phyloP scores from a whole-genome alignment of 306 rosid genomes.

The Trifolium pratense region DNA sequence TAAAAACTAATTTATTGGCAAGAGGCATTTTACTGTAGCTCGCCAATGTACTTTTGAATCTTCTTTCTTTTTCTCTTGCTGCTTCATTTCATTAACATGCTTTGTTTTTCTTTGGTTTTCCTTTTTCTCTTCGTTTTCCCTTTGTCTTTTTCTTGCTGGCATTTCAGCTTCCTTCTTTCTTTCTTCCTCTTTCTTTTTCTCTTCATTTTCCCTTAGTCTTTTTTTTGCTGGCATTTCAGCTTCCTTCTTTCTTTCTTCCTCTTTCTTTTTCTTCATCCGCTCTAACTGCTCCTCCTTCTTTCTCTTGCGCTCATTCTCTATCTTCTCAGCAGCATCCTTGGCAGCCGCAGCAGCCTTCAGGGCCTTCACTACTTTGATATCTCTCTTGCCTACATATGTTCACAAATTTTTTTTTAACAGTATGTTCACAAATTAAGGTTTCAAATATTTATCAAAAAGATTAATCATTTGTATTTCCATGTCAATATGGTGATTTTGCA shows the following conservation, averaged over 20 bases:
- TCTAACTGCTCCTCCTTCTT: conserved; percentile 85
- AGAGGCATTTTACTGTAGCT: conserved; percentile 52
- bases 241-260: conserved; percentile 75
- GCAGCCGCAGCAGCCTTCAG: conserved; percentile 90
- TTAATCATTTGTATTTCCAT: not conserved
- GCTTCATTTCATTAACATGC: conserved; percentile 69
- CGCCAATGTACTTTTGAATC: conserved; percentile 47
- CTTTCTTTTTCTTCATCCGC: conserved; percentile 71
- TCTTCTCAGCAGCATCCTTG: conserved; percentile 78
- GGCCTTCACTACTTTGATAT: conserved; percentile 84
- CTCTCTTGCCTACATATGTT: conserved; percentile 81
- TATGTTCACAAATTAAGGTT: conserved; percentile 38
- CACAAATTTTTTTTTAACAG: no score
- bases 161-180: conserved; percentile 70
- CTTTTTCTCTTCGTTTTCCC: conserved; percentile 81
- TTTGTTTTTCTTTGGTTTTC: conserved; percentile 80
- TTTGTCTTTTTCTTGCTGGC: conserved; percentile 80
- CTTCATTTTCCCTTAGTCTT: conserved; percentile 88
- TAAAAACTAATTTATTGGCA: conserved; percentile 9
- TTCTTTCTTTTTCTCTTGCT: conserved; percentile 60
- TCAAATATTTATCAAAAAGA: not conserved
- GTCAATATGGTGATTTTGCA: not conserved
- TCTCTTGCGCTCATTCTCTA: conserved; percentile 87
- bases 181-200: conserved; percentile 75
- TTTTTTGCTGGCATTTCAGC: conserved; percentile 77